phyloP scores from a whole-genome alignment of 2,329 filamentous ascomycete genomes.

The Phialemonium atrogriseum region DNA sequence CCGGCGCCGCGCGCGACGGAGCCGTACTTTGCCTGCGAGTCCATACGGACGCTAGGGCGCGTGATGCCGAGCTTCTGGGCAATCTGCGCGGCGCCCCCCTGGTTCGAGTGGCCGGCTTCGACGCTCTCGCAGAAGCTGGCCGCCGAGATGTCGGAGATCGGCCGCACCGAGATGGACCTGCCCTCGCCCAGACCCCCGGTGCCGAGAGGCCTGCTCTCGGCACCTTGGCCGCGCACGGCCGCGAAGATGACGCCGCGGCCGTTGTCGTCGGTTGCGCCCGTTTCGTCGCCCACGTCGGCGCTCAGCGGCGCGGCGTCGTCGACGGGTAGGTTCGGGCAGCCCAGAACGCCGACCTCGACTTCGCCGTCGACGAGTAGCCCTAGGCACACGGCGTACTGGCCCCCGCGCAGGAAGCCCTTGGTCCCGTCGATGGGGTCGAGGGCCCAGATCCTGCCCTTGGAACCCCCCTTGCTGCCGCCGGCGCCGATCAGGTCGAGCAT shows the following conservation, averaged over 20 bases:
- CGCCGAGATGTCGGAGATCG: constrained; percentile 61
- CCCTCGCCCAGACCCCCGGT: constrained; percentile 43
- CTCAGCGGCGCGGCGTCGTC: constrained; percentile 68
- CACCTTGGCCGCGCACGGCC: constrained; percentile 70
- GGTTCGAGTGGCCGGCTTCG: constrained; percentile 84
- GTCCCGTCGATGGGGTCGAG: constrained; percentile 97
- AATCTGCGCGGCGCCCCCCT: constrained; percentile 80
- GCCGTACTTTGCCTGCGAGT: constrained; percentile 96
- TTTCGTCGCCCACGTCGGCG: constrained; percentile 63
- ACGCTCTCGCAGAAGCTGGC: constrained; percentile 97
- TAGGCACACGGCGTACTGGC: constrained; percentile 94
- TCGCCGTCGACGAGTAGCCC: constrained; percentile 87
- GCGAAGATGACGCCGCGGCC: constrained; percentile 84
- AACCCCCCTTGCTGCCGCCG: constrained; percentile 63
- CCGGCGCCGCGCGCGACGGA: constrained; percentile 90
- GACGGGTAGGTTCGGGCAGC: constrained; percentile 89
- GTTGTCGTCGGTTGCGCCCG: constrained; percentile 62
- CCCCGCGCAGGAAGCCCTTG: constrained; percentile 91
- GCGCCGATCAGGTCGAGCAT: constrained; percentile 61
- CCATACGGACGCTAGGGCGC: constrained; percentile 84
- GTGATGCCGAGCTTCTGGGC: constrained; percentile 81
- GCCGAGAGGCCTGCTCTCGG: constrained; percentile 66
- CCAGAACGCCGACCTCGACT: constrained; percentile 88
- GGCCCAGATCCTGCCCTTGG: constrained; percentile 79
- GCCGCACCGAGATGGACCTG: constrained; percentile 71